Conservation (phyloP, 1,284 basidiomycete species). For the Microbotryum intermedium region DNA sequence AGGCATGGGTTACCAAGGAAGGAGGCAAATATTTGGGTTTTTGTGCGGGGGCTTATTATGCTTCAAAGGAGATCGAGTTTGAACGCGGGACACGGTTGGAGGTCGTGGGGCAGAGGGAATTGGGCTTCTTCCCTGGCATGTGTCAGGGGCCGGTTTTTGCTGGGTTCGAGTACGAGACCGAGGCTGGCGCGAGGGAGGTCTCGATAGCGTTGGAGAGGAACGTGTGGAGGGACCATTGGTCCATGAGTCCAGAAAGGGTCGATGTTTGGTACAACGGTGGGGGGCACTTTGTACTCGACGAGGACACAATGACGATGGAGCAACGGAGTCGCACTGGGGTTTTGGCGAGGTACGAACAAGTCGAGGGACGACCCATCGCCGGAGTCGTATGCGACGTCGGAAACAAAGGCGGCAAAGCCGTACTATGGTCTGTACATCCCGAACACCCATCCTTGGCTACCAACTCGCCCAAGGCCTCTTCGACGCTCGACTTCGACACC, state of each 20-base stretch:
- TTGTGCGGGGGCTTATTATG: conserved; percentile 55
- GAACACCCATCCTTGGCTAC: conserved; percentile 49
- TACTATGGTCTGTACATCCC: conserved; percentile 56
- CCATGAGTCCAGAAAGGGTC: conserved; percentile 18
- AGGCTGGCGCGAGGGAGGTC: conserved; percentile 43
- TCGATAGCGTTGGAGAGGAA: conserved; percentile 36
- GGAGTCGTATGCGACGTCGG: conserved; percentile 50
- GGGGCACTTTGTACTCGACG: conserved; percentile 42
- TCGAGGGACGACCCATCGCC: conserved; percentile 43
- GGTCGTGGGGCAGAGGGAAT: conserved; percentile 46
- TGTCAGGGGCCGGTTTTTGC: conserved; percentile 51
- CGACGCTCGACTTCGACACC: conserved; percentile 34
- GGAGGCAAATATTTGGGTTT: conserved; percentile 65
- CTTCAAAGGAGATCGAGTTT: conserved; percentile 44
- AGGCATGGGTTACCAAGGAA: conserved; percentile 51
- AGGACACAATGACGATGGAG: conserved; percentile 36
- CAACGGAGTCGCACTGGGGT: conserved; percentile 36
- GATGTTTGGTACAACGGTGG: conserved; percentile 52
- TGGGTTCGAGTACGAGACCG: conserved; percentile 49
- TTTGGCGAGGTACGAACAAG: conserved; percentile 41
- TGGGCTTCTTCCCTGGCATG: conserved; percentile 52
- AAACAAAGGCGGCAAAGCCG: conserved; percentile 45
- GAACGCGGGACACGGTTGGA: conserved; percentile 44
- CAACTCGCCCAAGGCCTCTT: background rate
- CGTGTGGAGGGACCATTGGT: conserved; percentile 28